These are phyloP conservation scores for Wickerhamiella australiensis DNA, from an alignment of 805 yeast genomes.

Conservation along the genomic window DNA sequence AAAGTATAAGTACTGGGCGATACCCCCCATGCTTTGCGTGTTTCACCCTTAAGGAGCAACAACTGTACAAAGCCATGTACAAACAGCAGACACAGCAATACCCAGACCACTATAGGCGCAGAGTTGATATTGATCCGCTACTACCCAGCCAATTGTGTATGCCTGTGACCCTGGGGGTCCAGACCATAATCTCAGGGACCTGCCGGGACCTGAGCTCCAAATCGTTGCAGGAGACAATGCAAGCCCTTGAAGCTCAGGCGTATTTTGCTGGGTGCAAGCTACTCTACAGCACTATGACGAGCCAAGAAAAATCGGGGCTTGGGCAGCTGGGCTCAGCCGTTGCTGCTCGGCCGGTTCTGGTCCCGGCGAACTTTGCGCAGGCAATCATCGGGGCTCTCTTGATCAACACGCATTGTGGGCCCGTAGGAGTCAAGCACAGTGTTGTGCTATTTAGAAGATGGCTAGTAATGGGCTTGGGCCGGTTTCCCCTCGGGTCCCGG, in stretches of 20 bases:
- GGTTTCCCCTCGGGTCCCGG: neutral
- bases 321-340: neutral
- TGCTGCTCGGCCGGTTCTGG: neutral
- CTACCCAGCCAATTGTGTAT: neutral
- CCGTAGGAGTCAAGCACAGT: neutral
- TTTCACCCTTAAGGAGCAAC: neutral
- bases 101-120: neutral
- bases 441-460: neutral
- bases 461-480: neutral
- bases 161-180: neutral
- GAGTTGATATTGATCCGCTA: neutral
- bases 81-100: no score
- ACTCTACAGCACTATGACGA: neutral
- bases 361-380: neutral
- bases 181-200: neutral
- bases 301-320: neutral
- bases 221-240: conserved; percentile 4
- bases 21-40: conserved; percentile 1
- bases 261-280: conserved; percentile 8
- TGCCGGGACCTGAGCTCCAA: neutral
- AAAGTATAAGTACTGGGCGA: no score
- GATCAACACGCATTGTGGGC: neutral
- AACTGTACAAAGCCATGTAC: neutral
- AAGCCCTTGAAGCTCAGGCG: conserved; percentile 2
- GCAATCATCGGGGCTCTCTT: neutral